A percentile compares a stretch with the other conserved stretches of the same genome.
Conservation (phyloP, 495 filamentous ascomycete species). For the Tuber magnatum region DNA sequence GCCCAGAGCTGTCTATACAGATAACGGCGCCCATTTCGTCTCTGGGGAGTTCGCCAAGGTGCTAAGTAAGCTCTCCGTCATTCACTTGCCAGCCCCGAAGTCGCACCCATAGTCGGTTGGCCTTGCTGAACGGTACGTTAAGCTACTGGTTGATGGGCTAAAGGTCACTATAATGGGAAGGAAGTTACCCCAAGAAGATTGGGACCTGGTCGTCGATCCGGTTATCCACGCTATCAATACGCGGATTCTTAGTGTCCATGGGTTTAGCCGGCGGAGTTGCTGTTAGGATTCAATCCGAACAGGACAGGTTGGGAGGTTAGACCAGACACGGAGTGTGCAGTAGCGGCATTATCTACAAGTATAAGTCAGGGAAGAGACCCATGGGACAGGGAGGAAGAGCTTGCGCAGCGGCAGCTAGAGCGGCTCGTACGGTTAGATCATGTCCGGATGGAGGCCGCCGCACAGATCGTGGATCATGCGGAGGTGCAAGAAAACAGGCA, state of each 20-base stretch:
- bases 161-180: background rate
- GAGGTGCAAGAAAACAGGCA: no score
- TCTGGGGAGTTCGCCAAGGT: no score
- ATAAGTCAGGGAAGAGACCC: no score
- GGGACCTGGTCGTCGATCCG: background rate
- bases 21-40: conserved; percentile 13
- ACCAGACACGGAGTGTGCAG: no score
- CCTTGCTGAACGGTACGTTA: conserved; percentile 6
- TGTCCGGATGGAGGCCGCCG: no score
- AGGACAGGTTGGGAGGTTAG: no score
- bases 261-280: conserved; percentile 6
- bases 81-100: background rate
- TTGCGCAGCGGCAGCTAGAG: no score
- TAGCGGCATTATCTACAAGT: no score
- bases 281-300: conserved; percentile 6
- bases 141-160: background rate
- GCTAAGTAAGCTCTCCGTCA: background rate
- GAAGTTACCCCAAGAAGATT: background rate
- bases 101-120: background rate
- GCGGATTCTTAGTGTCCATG: background rate
- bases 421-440: no score
- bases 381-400: no score
- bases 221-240: no score
- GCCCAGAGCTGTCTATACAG: conserved; percentile 6
- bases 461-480: no score